A percentile compares a stretch with the other conserved stretches of the same genome.
phyloP scores from a whole-genome alignment of 768 basidiomycete species.

The Strobilomyces echinocephalus region DNA sequence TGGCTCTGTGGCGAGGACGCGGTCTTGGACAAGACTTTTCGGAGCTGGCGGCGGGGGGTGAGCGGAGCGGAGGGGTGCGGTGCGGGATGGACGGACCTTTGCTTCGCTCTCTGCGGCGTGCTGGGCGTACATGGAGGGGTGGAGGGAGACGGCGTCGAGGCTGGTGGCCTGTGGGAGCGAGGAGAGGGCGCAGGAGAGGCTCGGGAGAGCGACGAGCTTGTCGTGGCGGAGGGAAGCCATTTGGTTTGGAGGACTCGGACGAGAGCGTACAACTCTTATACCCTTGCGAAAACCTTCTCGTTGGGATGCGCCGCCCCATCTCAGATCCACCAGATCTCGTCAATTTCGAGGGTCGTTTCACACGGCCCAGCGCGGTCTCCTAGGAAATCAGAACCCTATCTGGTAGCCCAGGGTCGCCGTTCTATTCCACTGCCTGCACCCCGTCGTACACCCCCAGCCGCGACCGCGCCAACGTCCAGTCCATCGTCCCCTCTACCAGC shows the following conservation, averaged over 20 bases:
- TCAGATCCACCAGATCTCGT: slow-evolving; percentile 12
- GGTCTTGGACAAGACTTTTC: slow-evolving; percentile 59
- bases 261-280: slow-evolving; percentile 14
- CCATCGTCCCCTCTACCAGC: slow-evolving; percentile 67
- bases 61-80: slow-evolving; percentile 5
- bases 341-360: slow-evolving; percentile 23
- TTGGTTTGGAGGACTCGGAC: background rate
- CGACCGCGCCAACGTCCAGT: slow-evolving; percentile 73
- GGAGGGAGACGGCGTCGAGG: slow-evolving; percentile 59
- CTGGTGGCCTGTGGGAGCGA: slow-evolving; percentile 69
- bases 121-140: slow-evolving; percentile 65
- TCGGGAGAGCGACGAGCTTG: slow-evolving; percentile 68
- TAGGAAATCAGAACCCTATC: slow-evolving; percentile 19
- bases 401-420: background rate
- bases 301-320: slow-evolving; percentile 24
- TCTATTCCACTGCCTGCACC: slow-evolving; percentile 74
- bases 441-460: slow-evolving; percentile 80
- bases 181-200: slow-evolving; percentile 62
- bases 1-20: slow-evolving; percentile 33
- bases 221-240: slow-evolving; percentile 38
- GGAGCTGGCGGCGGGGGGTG: slow-evolving; percentile 38
- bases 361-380: slow-evolving; percentile 28
- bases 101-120: slow-evolving; percentile 70
- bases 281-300: slow-evolving; percentile 13
- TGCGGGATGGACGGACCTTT: slow-evolving; percentile 44